Base-by-base conservation (phyloP, 345 rosid species). In the Gossypium australe region DNA sequence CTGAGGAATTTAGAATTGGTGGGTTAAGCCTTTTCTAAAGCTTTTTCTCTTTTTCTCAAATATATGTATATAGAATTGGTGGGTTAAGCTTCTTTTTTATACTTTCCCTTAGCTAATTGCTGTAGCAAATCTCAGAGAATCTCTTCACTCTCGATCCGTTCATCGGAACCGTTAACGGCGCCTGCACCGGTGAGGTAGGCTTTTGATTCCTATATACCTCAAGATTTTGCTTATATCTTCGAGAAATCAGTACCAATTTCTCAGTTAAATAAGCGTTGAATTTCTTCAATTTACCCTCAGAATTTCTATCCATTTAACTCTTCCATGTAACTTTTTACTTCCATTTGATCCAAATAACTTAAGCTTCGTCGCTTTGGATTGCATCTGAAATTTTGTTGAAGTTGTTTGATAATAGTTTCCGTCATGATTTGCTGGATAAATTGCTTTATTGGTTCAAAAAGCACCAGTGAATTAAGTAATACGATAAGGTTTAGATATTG, bases 101-200 rank as follows among this genome's bases (percentile, higher is more conserved):
- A 11, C 10, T 11, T 49, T 49, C 51, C 51, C 64, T 60, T 17
- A 14, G 20, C 57, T 4, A 52, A 52, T 53, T 45, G 11, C 34
- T 6, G 7, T 20, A 5, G 72, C 52, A 55, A 72, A 41, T 57
- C 66, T 20, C 41, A 41, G 53, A 20, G 53, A 20, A 45, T 2
- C 67, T 57, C 56, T 58, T 58, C 67, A 3, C 75, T 44, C 8
- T 58, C 66, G 55, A 58, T 58, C 75, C 65, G 14, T 20, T 72
- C 75, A 24, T 41, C 43, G 56, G 9, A 13, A 20, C 22, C 44
- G 20, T 14, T 13, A 6, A 58, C 55, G 18, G 55, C 11, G 2
- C 9, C 55, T 71, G 11, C 64, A 71, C 2, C 22, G 9, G 18
- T 22, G 7, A 58, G 75, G 44, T 72, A 72, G 43, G 34, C 44